These are phyloP conservation scores for Ophiostoma pallidulum DNA, from an alignment of 2,329 filamentous ascomycete species.

Conservation along the genomic window DNA sequence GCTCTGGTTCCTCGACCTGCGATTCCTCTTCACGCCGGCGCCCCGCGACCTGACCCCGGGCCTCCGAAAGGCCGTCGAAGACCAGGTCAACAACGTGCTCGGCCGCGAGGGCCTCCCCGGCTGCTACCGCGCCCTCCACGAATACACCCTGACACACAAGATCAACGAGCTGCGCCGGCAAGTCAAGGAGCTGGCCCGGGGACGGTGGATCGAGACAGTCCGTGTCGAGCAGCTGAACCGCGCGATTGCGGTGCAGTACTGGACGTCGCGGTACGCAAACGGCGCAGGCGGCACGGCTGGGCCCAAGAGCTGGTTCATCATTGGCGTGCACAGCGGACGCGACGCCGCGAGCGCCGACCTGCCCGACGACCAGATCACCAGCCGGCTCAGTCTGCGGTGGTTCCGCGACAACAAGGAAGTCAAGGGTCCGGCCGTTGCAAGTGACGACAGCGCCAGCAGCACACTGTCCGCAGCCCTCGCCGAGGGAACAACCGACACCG, in stretches of 20 bases:
- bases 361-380: conserved; percentile 36
- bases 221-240: conserved; percentile 72
- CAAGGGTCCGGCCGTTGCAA: conserved; percentile 49
- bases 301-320: conserved; percentile 77
- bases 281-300: neutral
- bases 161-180: conserved; percentile 74
- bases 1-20: conserved; percentile 90
- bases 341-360: conserved; percentile 12
- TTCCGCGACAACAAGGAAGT: conserved; percentile 74
- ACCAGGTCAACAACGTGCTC: conserved; percentile 62
- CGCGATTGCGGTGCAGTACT: conserved; percentile 83
- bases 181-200: conserved; percentile 57
- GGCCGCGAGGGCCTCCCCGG: conserved; percentile 61
- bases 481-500: conserved; percentile 24
- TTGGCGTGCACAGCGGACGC: conserved; percentile 53
- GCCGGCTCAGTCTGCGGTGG: conserved; percentile 62
- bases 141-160: conserved; percentile 82
- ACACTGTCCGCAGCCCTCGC: no score
- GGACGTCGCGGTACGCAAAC: conserved; percentile 52
- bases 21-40: conserved; percentile 69
- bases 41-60: conserved; percentile 50
- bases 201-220: conserved; percentile 69
- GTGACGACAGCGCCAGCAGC: no score
- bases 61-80: conserved; percentile 58
- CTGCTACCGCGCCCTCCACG: conserved; percentile 80